Evolutionary conservation across 2,329 filamentous ascomycete species (phyloP), one percentile per base, ranked within the genome.

Genomic region (Epichloe elymi): DNA sequence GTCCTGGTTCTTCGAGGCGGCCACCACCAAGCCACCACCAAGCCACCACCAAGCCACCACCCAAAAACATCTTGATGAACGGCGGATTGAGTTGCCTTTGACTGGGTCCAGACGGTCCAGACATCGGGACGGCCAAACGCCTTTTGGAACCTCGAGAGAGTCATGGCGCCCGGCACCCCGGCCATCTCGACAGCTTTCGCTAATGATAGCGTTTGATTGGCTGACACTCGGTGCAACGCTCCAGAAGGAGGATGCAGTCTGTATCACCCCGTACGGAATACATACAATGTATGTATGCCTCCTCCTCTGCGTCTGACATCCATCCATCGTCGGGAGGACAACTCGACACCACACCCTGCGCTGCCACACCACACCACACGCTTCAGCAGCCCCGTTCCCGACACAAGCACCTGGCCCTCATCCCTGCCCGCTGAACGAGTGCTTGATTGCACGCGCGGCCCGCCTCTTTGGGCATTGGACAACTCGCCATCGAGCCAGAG

Each of bases 121-220:
- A 38, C 14, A 33, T 20, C 35, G 7, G 19, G 19, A 47, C 20
- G 30, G 23, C 36, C 46, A 20, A 48, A 33, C 36, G n/a, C 20
- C 46, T 44, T 26, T 12, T 44, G 1, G 20, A 7, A 30, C 3
- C 14, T n/a, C 19, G 20, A 15, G 11, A 30, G 20, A 14, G 19
- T n/a, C 20, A 8, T 8, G 4, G 41, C 41, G 23, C 8, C 3
- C 14, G 11, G 35, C 38, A 39, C 46, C 51, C 50, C 30, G 40
- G 39, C 14, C 20, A 8, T 5, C 14, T 17, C 23, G 23, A n/a
- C 17, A 14, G 38, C 42, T 14, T 46, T 56, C 54, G 54, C 52
- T 56, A 54, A 53, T 35, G 39, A 30, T 14, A 38, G 36, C 30
- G n/a, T 41, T 53, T 51, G 33, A 54, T 52, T 56, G 44, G 54